A percentile compares a stretch with the other conserved stretches of the same genome.
These are phyloP conservation scores for Pisolithus orientalis DNA, from an alignment of 768 basidiomycete genomes.

Conservation along the genomic window DNA sequence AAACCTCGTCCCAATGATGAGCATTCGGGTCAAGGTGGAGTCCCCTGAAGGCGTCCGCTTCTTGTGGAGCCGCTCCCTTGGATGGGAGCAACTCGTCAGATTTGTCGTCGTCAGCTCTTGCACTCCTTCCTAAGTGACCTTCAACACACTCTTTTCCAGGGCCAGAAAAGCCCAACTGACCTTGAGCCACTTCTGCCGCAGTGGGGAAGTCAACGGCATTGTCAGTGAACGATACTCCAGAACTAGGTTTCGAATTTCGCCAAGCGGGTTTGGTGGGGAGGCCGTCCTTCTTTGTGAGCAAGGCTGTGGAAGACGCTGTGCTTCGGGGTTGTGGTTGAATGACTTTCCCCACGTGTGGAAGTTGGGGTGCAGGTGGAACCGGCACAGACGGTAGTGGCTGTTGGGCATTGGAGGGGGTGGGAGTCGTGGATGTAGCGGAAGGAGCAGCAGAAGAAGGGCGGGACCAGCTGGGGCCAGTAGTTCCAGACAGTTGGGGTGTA, in stretches of 20 bases:
- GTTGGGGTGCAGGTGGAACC: slow-evolving; percentile 38
- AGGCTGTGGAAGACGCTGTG: slow-evolving; percentile 25
- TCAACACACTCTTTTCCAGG: slow-evolving; percentile 5
- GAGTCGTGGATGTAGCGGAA: slow-evolving; percentile 46
- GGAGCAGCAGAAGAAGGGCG: slow-evolving; percentile 71
- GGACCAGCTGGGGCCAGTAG: slow-evolving; percentile 68
- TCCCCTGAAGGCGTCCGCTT: slow-evolving; percentile 91
- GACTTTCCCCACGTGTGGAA: slow-evolving; percentile 56
- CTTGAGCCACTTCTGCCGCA: slow-evolving; percentile 89
- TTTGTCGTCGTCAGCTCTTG: slow-evolving; percentile 33
- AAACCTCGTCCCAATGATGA: slow-evolving; percentile 97
- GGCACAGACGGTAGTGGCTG: slow-evolving; percentile 42
- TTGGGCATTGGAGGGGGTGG: slow-evolving; percentile 35
- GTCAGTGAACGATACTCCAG: slow-evolving; percentile 33
- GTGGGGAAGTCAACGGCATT: slow-evolving; percentile 83
- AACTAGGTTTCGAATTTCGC: slow-evolving; percentile 50
- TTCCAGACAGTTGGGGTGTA: slow-evolving; percentile 47
- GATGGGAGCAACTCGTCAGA: slow-evolving; percentile 43
- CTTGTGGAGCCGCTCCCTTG: slow-evolving; percentile 64
- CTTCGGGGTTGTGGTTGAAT: slow-evolving; percentile 57
- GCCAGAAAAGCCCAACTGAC: slow-evolving; percentile 33
- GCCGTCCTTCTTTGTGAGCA: slow-evolving; percentile 28
- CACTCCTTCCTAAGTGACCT: slow-evolving; percentile 15
- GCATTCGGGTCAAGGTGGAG: slow-evolving; percentile 90
- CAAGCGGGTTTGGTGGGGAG: slow-evolving; percentile 55